Percentiles rank a stretch among this genome's conserved stretches.
Conservation (phyloP, 2,329 filamentous ascomycete genomes). For the Apiospora arundinis region DNA sequence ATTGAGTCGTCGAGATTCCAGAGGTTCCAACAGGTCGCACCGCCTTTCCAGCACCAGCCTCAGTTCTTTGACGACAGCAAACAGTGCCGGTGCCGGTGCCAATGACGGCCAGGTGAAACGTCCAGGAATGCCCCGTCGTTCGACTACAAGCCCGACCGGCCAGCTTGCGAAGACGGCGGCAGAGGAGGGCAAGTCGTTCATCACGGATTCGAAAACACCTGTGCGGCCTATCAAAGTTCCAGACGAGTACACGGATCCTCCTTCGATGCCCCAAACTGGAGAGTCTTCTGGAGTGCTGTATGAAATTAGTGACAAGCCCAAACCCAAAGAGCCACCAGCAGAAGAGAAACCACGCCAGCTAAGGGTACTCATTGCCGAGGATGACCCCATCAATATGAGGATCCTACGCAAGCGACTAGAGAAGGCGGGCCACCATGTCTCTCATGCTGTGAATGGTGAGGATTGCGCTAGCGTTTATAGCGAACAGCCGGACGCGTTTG, state of each 20-base stretch:
- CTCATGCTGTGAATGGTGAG: slow-evolving; percentile 80
- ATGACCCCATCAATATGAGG: slow-evolving; percentile 86
- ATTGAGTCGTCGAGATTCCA: slow-evolving; percentile 32
- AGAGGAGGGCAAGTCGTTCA: slow-evolving; percentile 42
- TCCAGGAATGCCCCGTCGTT: slow-evolving; percentile 12
- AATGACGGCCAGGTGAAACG: not conserved
- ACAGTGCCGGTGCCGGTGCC: not conserved
- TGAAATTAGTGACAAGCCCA: slow-evolving; percentile 36
- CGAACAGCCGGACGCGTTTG: slow-evolving; percentile 68
- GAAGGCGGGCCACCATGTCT: slow-evolving; percentile 74
- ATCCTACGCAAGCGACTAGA: slow-evolving; percentile 82
- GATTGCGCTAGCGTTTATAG: slow-evolving; percentile 78
- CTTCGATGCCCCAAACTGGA: slow-evolving; percentile 37
- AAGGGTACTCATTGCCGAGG: slow-evolving; percentile 80
- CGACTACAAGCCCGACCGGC: slow-evolving; percentile 15
- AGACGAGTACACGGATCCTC: slow-evolving; percentile 50
- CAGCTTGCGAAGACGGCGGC: slow-evolving; percentile 28
- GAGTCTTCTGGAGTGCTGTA: slow-evolving; percentile 46
- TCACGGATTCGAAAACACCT: slow-evolving; percentile 53
- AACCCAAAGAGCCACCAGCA: slow-evolving; percentile 19
- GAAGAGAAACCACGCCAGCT: slow-evolving; percentile 48
- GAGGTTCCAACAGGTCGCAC: slow-evolving; percentile 22
- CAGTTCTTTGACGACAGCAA: slow-evolving; percentile 25
- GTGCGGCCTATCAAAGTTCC: slow-evolving; percentile 55
- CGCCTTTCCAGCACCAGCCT: slow-evolving; percentile 25